Base-by-base conservation (phyloP, 805 yeast species). In the Candida dajiaensis region DNA sequence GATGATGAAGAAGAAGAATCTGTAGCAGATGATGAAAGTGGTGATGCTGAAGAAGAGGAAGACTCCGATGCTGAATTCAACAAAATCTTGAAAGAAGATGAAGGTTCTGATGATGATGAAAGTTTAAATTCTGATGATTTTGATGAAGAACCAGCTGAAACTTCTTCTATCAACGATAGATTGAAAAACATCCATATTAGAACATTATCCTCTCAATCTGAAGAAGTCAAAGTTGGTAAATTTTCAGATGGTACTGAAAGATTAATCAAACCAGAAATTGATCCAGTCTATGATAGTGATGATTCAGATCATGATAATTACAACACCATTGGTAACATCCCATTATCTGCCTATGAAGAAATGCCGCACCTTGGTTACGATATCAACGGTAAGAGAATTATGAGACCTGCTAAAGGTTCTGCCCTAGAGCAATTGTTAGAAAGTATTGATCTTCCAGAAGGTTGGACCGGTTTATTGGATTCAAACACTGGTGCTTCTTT, bases 391-490 rank as follows among this genome's bases (percentile, higher is more conserved):
- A 92, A 90, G 64, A 80, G 99, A 62, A 90, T 94, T 62, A 92
- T 94, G 98, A 81, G 99, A 66, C 99, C 99, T 12, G 99, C 98
- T 10, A 85, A 88, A 59, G 96, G 97, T 13, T 81, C 95, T 48
- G 99, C 98, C 1, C 75, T 94, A 54, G 98, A 94, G 61, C 85
- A 84, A 59, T 75, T 94, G 51, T 71, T 94, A 53, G 99, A 92
- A 61, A 74, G 82, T 26, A 94, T 94, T 50, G 99, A 94, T 51
- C 73, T 94, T 52, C 99, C 99, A 13, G 95, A 88, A 67, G 99
- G 99, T 22, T 94, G 98, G 98, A 94, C 99, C 15, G 99, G 99
- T 41, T 73, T 94, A 50, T 70, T 92, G 50, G 98, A 94, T 66
- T 85, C 87, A 59, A 77, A 82, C 59, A 89, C 98, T 7, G 99